Conservation (phyloP, 805 yeast species). For the Candida alai region DNA sequence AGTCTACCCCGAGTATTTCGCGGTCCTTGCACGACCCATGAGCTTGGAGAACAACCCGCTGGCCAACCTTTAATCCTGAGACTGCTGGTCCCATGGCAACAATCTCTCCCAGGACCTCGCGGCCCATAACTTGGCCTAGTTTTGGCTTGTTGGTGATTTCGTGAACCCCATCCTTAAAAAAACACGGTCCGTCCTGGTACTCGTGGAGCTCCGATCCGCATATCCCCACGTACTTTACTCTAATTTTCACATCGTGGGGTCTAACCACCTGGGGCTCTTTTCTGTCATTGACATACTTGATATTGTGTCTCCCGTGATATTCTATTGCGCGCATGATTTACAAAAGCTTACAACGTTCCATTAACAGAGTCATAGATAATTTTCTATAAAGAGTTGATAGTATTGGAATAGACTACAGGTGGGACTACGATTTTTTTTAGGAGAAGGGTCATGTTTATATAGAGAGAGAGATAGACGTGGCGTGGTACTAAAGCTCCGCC, state of each 20-base stretch:
- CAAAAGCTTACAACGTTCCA: too few species aligned
- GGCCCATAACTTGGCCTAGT: constrained; percentile 49
- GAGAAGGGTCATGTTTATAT: too few species aligned
- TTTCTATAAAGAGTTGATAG: constrained; percentile 41
- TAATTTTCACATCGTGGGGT: constrained; percentile 49
- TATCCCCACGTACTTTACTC: constrained; percentile 59
- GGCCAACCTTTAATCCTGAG: constrained; percentile 52
- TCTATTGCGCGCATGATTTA: constrained; percentile 25
- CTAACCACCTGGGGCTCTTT: constrained; percentile 26
- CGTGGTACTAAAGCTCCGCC: too few species aligned
- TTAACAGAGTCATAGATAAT: constrained; percentile 16
- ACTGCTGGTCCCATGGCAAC: constrained; percentile 56
- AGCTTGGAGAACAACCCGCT: constrained; percentile 63
- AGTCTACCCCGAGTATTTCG: constrained; percentile 28
- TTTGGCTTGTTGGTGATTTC: constrained; percentile 41
- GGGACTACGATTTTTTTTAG: too few species aligned
- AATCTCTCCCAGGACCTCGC: constrained; percentile 63
- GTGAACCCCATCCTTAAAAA: constrained; percentile 44
- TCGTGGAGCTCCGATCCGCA: constrained; percentile 64
- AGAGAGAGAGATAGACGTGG: too few species aligned
- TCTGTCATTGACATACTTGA: constrained; percentile 13
- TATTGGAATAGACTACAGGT: too few species aligned
- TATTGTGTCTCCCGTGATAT: constrained; percentile 18
- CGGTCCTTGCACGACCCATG: constrained; percentile 54
- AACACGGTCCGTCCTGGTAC: constrained; percentile 55